Percentiles rank a stretch among this genome's conserved stretches.
phyloP scores from a whole-genome alignment of 345 rosid genomes.

The Gossypium australe region DNA sequence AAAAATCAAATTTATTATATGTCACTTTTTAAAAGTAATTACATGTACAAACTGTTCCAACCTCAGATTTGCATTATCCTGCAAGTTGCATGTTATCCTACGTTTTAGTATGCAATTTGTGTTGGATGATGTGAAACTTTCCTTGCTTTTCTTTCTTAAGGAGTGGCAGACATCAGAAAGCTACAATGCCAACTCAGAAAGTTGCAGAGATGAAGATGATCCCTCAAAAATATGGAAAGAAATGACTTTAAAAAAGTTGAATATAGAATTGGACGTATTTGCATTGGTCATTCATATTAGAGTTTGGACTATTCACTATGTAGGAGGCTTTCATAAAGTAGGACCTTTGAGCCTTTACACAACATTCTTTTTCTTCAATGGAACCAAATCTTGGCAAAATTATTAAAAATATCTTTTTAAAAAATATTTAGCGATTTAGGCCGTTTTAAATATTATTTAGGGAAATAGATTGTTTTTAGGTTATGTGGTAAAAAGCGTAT shows the following conservation, averaged over 20 bases:
- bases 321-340: background rate
- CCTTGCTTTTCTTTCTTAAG: constrained; percentile 12
- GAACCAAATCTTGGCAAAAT: background rate
- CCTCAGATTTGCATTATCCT: background rate
- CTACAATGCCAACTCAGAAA: background rate
- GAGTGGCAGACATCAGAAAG: constrained; percentile 7
- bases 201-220: background rate
- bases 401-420: no score
- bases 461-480: no score
- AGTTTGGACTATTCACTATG: no score
- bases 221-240: background rate
- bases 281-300: no score
- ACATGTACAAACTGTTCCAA: background rate
- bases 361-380: constrained; percentile 5
- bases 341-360: background rate
- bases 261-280: no score
- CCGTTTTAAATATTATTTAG: no score
- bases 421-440: no score
- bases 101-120: background rate
- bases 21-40: background rate
- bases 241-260: no score
- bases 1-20: background rate
- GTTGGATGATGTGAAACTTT: constrained; percentile 6
- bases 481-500: no score
- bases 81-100: constrained; percentile 8